Base-by-base conservation (phyloP, 306 rosid genomes). In the Begonia fuchsioides region DNA sequence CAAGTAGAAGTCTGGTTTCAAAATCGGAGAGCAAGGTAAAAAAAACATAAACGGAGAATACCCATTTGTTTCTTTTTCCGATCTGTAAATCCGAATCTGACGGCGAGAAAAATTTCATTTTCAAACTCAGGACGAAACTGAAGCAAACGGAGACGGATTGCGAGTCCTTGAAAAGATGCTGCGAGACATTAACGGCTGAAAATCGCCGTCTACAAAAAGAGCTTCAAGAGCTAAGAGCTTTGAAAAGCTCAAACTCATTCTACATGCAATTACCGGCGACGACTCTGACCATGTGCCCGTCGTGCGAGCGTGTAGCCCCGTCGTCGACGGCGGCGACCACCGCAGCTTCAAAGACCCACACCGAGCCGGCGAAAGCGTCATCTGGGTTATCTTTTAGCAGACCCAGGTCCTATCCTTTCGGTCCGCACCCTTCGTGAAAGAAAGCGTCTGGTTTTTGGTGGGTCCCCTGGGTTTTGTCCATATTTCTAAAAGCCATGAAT, bases 251-350 rank as follows among this genome's bases (percentile, higher is more conserved):
- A 8, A 79, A 73, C 54, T 80, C 94, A 0, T 76, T 76, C 44
- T 66, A 68, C 75, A 79, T 69, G 94, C 84, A 83, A 59, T 71
- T 71, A 63, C 94, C 94, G 4, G 87, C 94, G 9, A 83, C 94
- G 0, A 83, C 94, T 17, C 73, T 83, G 44, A 83, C 94, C 32
- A 71, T 83, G 84, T 83, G 94, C 41, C 94, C 87, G 13, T 83
- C 94, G 6, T 83, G 94, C 40, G 94, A 83, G 51, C 65, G 79
- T 2, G 78, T 79, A 2, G 80, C 83, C 15, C 46, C 93, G 17
- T 62, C 78, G 47, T 44, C 80, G 1, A 39, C 71, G 17, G 14
- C 67, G 3, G n/a, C 61, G 26, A 11, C 72, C 15, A 15, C 68
- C 5, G 47, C 65, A 12, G 10, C 62, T 3, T 11, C 41, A 3